Conservation (phyloP, 805 yeast genomes). For the Candida pseudoglaebosa region DNA sequence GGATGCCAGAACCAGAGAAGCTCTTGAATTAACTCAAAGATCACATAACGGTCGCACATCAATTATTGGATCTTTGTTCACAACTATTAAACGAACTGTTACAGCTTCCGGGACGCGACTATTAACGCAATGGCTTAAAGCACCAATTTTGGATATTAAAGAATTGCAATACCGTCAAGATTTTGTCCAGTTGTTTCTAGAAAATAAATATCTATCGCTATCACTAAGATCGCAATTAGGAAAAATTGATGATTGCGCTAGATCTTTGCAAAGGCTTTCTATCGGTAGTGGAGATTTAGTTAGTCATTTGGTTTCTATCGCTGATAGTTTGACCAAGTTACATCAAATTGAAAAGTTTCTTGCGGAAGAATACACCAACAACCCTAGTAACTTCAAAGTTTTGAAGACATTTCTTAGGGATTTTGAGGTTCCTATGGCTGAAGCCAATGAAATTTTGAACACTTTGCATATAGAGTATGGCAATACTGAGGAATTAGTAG, state of each 20-base stretch:
- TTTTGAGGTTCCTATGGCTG: conserved; percentile 34
- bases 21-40: conserved; percentile 68
- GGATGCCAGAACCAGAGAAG: conserved; percentile 74
- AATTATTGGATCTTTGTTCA: conserved; percentile 64
- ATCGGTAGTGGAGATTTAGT: conserved; percentile 32
- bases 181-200: conserved; percentile 29
- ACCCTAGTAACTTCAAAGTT: conserved; percentile 18
- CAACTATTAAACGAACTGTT: conserved; percentile 67
- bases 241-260: conserved; percentile 51
- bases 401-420: conserved; percentile 20
- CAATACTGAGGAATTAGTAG: conserved; percentile 12
- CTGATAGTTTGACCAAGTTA: conserved; percentile 27
- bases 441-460: conserved; percentile 40
- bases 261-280: conserved; percentile 53
- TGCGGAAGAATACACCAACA: conserved; percentile 10
- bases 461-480: conserved; percentile 29
- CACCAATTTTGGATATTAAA: conserved; percentile 62
- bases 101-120: conserved; percentile 80
- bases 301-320: conserved; percentile 25
- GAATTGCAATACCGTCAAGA: conserved; percentile 52
- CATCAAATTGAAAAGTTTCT: conserved; percentile 17
- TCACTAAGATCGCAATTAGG: conserved; percentile 34
- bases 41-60: conserved; percentile 42
- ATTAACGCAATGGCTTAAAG: conserved; percentile 75
- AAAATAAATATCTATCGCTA: conserved; percentile 16